Evolutionary conservation across 1,284 basidiomycete species (phyloP).

Genomic region (Naganishia sp.): DNA sequence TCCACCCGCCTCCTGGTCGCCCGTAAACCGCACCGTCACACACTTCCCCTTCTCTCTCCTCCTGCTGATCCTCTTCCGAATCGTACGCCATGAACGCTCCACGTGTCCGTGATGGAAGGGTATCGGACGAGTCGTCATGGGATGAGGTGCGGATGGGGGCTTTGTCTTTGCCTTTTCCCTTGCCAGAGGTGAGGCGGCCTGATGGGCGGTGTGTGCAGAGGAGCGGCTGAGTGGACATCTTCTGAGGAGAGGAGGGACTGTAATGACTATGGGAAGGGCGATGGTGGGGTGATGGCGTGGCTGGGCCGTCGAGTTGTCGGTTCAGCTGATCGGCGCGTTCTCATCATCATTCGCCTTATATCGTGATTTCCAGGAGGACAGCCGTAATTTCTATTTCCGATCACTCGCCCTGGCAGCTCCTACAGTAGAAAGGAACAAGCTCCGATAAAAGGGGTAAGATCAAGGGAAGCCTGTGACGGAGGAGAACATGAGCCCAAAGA

Average conservation of each 20-base stretch:
- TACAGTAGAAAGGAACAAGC: too few species aligned
- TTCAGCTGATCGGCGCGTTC: too few species aligned
- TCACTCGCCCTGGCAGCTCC: too few species aligned
- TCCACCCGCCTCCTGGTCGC: slow-evolving; percentile 53
- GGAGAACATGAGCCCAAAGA: too few species aligned
- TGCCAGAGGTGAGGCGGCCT: neutral
- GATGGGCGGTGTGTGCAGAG: slow-evolving; percentile 5
- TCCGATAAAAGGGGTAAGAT: too few species aligned
- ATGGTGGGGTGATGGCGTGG: too few species aligned
- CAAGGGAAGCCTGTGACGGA: too few species aligned
- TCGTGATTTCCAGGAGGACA: too few species aligned
- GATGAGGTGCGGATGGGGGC: neutral
- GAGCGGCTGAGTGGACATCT: slow-evolving; percentile 24
- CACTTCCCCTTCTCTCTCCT: slow-evolving; percentile 51
- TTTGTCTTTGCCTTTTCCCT: slow-evolving; percentile 16
- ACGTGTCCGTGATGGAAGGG: neutral
- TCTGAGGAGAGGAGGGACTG: neutral
- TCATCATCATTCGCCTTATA: too few species aligned
- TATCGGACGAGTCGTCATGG: neutral
- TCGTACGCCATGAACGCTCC: slow-evolving; percentile 4
- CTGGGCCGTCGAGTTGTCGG: too few species aligned
- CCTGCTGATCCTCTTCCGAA: neutral
- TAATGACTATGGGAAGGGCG: too few species aligned
- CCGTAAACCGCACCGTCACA: slow-evolving; percentile 63
- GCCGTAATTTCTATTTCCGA: too few species aligned